Evolutionary conservation across 345 rosid species (phyloP).

Genomic region (Abelmoschus esculentus): DNA sequence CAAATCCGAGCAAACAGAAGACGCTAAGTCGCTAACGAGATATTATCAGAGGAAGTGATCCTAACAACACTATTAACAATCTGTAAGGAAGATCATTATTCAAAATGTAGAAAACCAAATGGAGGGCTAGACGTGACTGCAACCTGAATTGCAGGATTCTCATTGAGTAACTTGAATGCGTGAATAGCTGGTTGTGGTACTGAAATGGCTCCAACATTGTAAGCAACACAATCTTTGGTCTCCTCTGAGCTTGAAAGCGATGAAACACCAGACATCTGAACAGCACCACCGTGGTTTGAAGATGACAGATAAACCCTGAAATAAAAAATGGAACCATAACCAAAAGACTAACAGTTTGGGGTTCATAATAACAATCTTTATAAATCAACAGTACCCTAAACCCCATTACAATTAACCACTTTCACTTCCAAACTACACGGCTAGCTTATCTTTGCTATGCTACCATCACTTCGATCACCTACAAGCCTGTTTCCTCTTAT

Average conservation of each 20-base stretch:
- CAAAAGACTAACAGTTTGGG: neutral
- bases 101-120: neutral
- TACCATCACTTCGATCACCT: no score
- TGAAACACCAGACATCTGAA: conserved; percentile 21
- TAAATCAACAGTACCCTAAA: no score
- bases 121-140: neutral
- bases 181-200: conserved; percentile 42
- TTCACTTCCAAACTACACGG: no score
- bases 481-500: no score
- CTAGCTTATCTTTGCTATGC: no score
- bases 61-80: neutral
- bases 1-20: neutral
- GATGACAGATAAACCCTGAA: conserved; percentile 42
- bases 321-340: neutral
- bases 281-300: conserved; percentile 1
- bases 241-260: conserved; percentile 28
- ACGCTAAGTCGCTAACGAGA: neutral
- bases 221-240: conserved; percentile 17
- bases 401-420: no score
- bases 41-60: neutral
- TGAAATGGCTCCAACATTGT: conserved; percentile 19
- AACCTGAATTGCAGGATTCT: conserved; percentile 56
- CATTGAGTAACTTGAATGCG: conserved; percentile 55
- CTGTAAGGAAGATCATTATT: neutral
- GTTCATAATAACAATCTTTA: neutral